These are phyloP conservation scores for Trematosphaeria pertusa DNA, from an alignment of 2,329 filamentous ascomycete genomes.

Conservation along the genomic window DNA sequence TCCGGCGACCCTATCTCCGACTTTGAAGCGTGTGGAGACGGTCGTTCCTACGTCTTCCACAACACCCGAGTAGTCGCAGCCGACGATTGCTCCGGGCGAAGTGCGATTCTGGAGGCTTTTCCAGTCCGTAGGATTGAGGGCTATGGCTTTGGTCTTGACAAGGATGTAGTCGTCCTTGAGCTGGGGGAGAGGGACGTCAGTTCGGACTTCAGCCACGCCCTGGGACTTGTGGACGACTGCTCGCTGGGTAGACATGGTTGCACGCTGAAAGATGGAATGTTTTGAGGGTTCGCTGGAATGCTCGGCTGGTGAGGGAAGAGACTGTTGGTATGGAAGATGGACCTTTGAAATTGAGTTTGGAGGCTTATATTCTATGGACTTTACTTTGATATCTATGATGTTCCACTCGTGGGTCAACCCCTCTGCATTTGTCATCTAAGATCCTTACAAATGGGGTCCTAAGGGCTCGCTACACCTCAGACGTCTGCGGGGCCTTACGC, in stretches of 20 bases:
- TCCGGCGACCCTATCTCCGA: slow-evolving; percentile 61
- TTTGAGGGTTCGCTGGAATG: no score
- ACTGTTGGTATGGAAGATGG: no score
- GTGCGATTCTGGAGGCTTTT: slow-evolving; percentile 41
- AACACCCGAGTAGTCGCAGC: slow-evolving; percentile 62
- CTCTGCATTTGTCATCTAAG: not conserved
- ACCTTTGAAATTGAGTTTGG: no score
- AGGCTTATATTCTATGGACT: not conserved
- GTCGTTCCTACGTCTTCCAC: slow-evolving; percentile 60
- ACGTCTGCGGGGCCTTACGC: no score
- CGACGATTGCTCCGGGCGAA: slow-evolving; percentile 54
- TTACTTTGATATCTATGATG: slow-evolving; percentile 3
- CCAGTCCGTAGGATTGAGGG: slow-evolving; percentile 66
- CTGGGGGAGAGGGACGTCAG: slow-evolving; percentile 36
- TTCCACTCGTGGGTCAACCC: not conserved
- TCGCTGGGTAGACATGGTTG: slow-evolving; percentile 39
- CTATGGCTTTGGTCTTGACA: slow-evolving; percentile 61
- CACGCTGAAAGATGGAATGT: slow-evolving; percentile 2
- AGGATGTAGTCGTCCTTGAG: slow-evolving; percentile 54
- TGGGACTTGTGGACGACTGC: slow-evolving; percentile 38
- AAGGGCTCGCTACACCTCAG: not conserved
- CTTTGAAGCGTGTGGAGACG: slow-evolving; percentile 56
- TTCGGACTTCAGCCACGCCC: slow-evolving; percentile 29
- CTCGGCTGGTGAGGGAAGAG: no score
- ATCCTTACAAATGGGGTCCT: slow-evolving; percentile 1